Conservation (phyloP, 768 basidiomycete species). For the Pholiota conissans region DNA sequence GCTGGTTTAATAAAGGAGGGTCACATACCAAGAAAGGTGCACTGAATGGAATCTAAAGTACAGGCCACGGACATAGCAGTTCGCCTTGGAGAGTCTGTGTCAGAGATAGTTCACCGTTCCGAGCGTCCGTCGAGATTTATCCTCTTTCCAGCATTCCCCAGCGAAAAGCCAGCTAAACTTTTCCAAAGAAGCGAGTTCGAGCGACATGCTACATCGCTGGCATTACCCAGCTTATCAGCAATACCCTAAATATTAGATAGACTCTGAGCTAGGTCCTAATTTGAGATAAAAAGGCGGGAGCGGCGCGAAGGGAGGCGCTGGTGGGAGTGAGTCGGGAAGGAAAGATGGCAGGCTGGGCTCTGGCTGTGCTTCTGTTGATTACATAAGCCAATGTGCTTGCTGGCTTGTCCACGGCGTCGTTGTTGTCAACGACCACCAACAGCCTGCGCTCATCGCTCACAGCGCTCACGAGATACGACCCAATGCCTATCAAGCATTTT, state of each 20-base stretch:
- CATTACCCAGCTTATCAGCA: not conserved
- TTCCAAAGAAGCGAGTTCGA: not conserved
- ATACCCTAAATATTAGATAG: not conserved
- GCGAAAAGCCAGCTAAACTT: not conserved
- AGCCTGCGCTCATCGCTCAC: slow-evolving; percentile 26
- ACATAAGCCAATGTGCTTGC: slow-evolving; percentile 26
- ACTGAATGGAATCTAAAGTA: slow-evolving; percentile 3
- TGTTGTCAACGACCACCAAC: slow-evolving; percentile 36
- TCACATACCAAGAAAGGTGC: slow-evolving; percentile 5
- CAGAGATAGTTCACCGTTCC: slow-evolving; percentile 12
- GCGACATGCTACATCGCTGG: not conserved
- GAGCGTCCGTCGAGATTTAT: slow-evolving; percentile 13
- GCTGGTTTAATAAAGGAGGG: slow-evolving; percentile 2
- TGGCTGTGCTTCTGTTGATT: slow-evolving; percentile 14
- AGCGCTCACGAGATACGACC: slow-evolving; percentile 19
- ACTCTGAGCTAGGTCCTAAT: not conserved
- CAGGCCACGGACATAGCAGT: slow-evolving; percentile 2
- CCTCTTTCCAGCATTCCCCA: not conserved
- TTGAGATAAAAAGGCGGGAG: not conserved
- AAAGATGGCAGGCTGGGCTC: not conserved
- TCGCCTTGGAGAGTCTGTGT: not conserved
- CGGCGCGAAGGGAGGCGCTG: not conserved
- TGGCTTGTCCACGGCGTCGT: slow-evolving; percentile 28
- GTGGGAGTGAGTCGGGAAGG: not conserved
- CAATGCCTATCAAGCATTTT: slow-evolving; percentile 82